Evolutionary conservation across 768 basidiomycete genomes (phyloP).

Genomic region (Hydnum rufescens): DNA sequence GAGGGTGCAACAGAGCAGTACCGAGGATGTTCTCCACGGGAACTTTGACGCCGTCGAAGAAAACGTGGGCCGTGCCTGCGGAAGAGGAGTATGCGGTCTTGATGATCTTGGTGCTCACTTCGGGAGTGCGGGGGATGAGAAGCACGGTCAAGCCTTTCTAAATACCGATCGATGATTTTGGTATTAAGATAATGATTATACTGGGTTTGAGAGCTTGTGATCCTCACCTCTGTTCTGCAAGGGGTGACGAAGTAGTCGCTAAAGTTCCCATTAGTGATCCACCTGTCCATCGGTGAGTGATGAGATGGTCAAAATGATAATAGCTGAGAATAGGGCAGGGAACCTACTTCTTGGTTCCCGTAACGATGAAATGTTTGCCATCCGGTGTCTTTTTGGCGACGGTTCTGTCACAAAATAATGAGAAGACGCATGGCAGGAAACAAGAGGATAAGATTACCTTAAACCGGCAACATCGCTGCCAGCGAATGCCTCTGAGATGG

Average conservation of each 20-base stretch:
- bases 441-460: slow-evolving; percentile 8
- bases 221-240: slow-evolving; percentile 27
- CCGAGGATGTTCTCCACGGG: slow-evolving; percentile 81
- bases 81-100: slow-evolving; percentile 74
- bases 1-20: neutral
- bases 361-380: slow-evolving; percentile 59
- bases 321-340: too few relatives aligned
- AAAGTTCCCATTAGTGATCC: slow-evolving; percentile 67
- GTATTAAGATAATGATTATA: neutral
- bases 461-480: slow-evolving; percentile 72
- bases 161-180: slow-evolving; percentile 1
- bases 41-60: slow-evolving; percentile 68
- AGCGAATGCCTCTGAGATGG: slow-evolving; percentile 77
- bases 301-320: neutral
- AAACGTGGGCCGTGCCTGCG: slow-evolving; percentile 73
- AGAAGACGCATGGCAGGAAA: slow-evolving; percentile 9
- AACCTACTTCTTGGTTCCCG: slow-evolving; percentile 57
- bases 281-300: slow-evolving; percentile 25
- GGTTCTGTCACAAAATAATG: slow-evolving; percentile 37
- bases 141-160: slow-evolving; percentile 65
- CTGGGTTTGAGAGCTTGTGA: neutral
- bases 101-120: slow-evolving; percentile 68
- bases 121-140: slow-evolving; percentile 61
- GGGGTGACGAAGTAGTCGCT: slow-evolving; percentile 46
- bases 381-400: slow-evolving; percentile 62